Evolutionary conservation across 2,329 filamentous ascomycete genomes (phyloP), one percentile per base, ranked within the genome.

Genomic region (Cyphellophora attinorum): DNA sequence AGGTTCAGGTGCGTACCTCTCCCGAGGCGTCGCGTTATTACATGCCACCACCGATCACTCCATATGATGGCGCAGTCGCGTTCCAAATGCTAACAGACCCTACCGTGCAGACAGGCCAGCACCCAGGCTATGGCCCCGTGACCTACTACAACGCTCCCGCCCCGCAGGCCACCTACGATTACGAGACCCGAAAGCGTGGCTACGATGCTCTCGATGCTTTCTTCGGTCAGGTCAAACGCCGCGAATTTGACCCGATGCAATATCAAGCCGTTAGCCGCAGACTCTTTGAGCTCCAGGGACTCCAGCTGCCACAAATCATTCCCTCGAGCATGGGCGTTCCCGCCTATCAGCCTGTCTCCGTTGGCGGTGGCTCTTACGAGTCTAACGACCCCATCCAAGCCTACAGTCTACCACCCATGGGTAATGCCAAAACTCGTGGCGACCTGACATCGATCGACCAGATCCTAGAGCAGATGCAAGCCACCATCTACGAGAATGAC

Each of bases 381-480:
- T 58, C 64, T 42, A 60, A 68, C 51, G 68, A 73, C 38, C 70
- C 78, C 23, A 70, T 81, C 56, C 84, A 88, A 34, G 69, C 72
- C 52, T 94, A 95, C 63, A 85, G 85, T 43, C 70, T 95, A 39
- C 85, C 91, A 35, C 78, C 86, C 6, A 85, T 93, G 67, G 78
- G 79, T 31, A 93, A 86, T 51, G 72, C 93, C 37, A 79, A 89
- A 53, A 95, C 88, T 31, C 94, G 96, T 72, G 86, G 78, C 57
- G 91, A 98, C 56, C 70, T 98, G 28, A 68, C 93, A 56, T 86
- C 93, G 57, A 88, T 96, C 52, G 91, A 96, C 58, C 82, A 86
- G 54, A 84, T 96, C 58, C 74, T 98, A 36, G 86, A 94, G 62
- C 85, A 95, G 62, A 89, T 96, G 70, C 88, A 95, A 62, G 79